Conservation (phyloP, 2,329 filamentous ascomycete species). For the Emmonsiellopsis sp. region DNA sequence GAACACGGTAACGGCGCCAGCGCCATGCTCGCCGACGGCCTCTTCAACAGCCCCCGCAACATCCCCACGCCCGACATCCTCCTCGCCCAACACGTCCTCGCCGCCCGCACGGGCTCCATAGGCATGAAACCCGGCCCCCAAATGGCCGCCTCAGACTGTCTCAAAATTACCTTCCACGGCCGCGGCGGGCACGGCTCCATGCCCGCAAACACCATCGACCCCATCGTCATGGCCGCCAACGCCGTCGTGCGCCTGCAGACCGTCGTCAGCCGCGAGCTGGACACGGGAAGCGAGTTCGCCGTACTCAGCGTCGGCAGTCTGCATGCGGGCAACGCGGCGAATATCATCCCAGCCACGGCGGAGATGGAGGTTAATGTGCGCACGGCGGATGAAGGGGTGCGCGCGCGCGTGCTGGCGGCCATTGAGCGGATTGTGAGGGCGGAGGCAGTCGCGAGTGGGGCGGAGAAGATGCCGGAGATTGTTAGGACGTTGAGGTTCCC, state of each 20-base stretch:
- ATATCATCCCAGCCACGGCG: constrained; percentile 49
- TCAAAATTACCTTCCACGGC: constrained; percentile 48
- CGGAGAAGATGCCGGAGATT: constrained; percentile 39
- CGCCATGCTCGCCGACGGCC: constrained; percentile 52
- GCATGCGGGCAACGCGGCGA: constrained; percentile 51
- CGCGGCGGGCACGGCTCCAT: constrained; percentile 49
- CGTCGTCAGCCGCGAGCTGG: constrained; percentile 48
- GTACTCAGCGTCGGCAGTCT: constrained; percentile 51
- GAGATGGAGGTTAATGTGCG: constrained; percentile 48
- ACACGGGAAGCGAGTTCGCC: constrained; percentile 41
- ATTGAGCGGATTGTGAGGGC: constrained; percentile 48
- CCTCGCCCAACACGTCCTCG: constrained; percentile 49
- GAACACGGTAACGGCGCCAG: constrained; percentile 54
- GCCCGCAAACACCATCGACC: constrained; percentile 49
- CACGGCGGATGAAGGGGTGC: constrained; percentile 35
- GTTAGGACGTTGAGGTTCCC: constrained; percentile 43
- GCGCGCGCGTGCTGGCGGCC: constrained; percentile 37
- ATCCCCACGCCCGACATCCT: constrained; percentile 47
- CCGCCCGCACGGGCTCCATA: constrained; percentile 31
- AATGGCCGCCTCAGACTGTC: constrained; percentile 35
- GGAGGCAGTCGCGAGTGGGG: constrained; percentile 44
- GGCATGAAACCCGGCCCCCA: constrained; percentile 29
- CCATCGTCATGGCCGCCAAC: constrained; percentile 47
- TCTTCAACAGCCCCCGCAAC: constrained; percentile 31
- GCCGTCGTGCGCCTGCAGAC: constrained; percentile 50